Conservation (phyloP, 2,329 filamentous ascomycete species). For the Exophiala sp. region DNA sequence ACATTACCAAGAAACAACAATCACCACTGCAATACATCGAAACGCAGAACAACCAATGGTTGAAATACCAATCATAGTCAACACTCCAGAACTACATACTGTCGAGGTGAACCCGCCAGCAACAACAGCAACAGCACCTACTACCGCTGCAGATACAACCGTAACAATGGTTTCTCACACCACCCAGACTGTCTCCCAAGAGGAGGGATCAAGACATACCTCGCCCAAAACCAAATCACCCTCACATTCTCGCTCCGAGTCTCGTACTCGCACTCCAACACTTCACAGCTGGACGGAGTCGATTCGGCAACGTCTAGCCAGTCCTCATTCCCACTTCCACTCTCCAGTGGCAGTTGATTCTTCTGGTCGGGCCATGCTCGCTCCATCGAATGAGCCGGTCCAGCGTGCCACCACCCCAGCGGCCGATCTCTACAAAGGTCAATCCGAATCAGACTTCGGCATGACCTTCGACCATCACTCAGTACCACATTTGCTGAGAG, state of each 20-base stretch:
- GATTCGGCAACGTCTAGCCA: conserved; percentile 8
- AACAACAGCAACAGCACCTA: background rate
- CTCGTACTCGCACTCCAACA: conserved; percentile 6
- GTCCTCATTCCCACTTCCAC: conserved; percentile 3
- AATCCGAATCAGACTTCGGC: conserved; percentile 16
- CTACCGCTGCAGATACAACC: background rate
- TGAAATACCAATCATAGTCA: conserved; percentile 18
- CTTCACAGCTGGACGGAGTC: conserved; percentile 14
- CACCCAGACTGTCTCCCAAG: conserved; percentile 13
- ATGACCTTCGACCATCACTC: conserved; percentile 19
- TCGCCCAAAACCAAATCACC: background rate
- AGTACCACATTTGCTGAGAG: conserved; percentile 3
- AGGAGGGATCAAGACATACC: background rate
- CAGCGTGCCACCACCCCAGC: conserved; percentile 15
- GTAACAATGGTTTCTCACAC: conserved; percentile 14
- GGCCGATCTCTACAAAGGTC: conserved; percentile 22
- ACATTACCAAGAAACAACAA: background rate
- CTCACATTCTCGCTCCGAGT: conserved; percentile 6
- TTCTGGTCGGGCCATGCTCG: conserved; percentile 1
- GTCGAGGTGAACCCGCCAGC: background rate
- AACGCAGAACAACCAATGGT: conserved; percentile 7
- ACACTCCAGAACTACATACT: conserved; percentile 15
- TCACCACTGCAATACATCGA: background rate
- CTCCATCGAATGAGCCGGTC: conserved; percentile 7
- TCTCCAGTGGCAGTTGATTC: background rate